Conservation (phyloP, 169 alveolate genomes). For the Plasmodium adleri region DNA sequence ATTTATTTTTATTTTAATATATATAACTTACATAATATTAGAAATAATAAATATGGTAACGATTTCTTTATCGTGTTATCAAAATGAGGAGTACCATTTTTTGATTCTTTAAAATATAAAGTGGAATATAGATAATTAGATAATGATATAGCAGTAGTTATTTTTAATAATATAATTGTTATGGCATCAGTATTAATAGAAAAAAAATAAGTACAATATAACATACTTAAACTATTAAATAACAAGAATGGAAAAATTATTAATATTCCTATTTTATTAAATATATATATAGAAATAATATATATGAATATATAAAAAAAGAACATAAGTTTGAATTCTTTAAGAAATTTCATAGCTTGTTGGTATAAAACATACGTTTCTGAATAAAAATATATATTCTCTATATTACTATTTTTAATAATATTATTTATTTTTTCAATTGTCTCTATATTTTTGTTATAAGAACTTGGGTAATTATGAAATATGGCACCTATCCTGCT, state of each 20-base stretch:
- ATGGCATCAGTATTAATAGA: slow-evolving; percentile 47
- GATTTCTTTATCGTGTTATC: slow-evolving; percentile 4
- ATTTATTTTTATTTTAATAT: background rate
- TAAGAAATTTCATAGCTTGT: slow-evolving; percentile 31
- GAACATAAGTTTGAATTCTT: slow-evolving; percentile 22
- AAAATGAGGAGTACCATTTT: background rate
- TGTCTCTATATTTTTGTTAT: slow-evolving; percentile 14
- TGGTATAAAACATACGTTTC: slow-evolving; percentile 43
- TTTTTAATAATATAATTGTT: slow-evolving; percentile 23
- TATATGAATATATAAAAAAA: slow-evolving; percentile 21
- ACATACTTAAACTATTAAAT: slow-evolving; percentile 39
- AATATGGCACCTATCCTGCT: slow-evolving; percentile 46
- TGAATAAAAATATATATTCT: slow-evolving; percentile 50
- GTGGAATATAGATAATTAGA: slow-evolving; percentile 50
- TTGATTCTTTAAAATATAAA: slow-evolving; percentile 23
- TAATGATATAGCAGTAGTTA: slow-evolving; percentile 28
- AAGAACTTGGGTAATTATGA: slow-evolving; percentile 25
- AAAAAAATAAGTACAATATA: slow-evolving; percentile 26
- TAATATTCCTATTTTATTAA: slow-evolving; percentile 20
- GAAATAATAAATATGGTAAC: slow-evolving; percentile 37
- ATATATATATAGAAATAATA: slow-evolving; percentile 30
- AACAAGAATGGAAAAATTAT: slow-evolving; percentile 45
- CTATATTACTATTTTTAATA: slow-evolving; percentile 37
- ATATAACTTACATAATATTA: slow-evolving; percentile 29
- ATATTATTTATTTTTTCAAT: slow-evolving; percentile 30